phyloP scores from a whole-genome alignment of 1,139 yeast genomes.

The Hemisphaericaspora xylanilytica region DNA sequence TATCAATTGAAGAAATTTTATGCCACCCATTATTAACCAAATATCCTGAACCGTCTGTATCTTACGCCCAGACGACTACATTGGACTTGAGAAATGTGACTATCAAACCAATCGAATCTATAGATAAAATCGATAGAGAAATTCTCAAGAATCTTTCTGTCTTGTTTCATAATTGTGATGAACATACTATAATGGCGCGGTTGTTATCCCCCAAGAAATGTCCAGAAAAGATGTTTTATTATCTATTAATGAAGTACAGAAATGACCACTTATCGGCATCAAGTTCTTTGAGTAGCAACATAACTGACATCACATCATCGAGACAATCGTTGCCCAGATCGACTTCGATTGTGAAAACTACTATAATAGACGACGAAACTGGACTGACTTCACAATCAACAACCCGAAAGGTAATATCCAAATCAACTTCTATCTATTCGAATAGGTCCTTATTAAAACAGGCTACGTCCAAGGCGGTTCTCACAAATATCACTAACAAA shows the following conservation, averaged over 20 bases:
- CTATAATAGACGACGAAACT: conserved; percentile 27
- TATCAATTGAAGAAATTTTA: conserved; percentile 69
- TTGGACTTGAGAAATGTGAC: conserved; percentile 30
- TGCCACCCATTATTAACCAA: conserved; percentile 76
- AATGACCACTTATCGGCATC: conserved; percentile 55
- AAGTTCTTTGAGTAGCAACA: conserved; percentile 19
- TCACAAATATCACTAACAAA: conserved; percentile 32
- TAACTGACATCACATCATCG: conserved; percentile 17
- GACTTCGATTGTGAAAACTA: conserved; percentile 47
- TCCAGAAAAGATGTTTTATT: conserved; percentile 89
- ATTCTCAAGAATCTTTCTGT: conserved; percentile 83
- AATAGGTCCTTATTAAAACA: conserved; percentile 16
- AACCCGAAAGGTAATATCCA: conserved; percentile 20
- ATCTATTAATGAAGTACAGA: conserved; percentile 77
- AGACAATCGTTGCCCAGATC: conserved; percentile 40
- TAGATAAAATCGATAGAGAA: conserved; percentile 70
- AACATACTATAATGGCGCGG: conserved; percentile 55
- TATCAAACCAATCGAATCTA: conserved; percentile 49
- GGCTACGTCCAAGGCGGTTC: conserved; percentile 17
- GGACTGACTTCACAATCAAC: conserved; percentile 25
- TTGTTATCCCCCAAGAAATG: conserved; percentile 60
- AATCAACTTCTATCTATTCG: conserved; percentile 24
- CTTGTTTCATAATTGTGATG: conserved; percentile 84
- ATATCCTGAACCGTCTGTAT: conserved; percentile 50
- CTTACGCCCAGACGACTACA: conserved; percentile 16